Base-by-base conservation (phyloP, 2,329 filamentous ascomycete species). In the Parasarocladium wereldwijsianum region DNA sequence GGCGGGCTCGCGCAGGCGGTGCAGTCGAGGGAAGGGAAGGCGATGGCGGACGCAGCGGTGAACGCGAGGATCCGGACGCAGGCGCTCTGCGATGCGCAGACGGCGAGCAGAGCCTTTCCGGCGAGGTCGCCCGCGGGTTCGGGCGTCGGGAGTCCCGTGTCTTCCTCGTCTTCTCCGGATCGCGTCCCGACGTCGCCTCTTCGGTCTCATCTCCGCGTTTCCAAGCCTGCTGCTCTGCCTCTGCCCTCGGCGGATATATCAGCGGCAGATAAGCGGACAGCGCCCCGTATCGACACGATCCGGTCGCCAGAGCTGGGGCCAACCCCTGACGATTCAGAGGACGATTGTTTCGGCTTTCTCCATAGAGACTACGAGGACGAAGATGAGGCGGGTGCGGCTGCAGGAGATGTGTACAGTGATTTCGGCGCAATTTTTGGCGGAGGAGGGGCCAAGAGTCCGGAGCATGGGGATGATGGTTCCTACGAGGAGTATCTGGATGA, bases 401-500 rank as follows among this genome's bases (percentile, higher is more conserved):
- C n/a, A n/a, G n/a, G n/a, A n/a, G 57, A 64, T 20, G 61, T 70
- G 22, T 70, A 70, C 35, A 63, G 63, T 9, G 64, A 70, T 35
- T 70, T 70, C 35, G 55, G 62, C 5, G 54, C 63, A 16, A 50
- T 69, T 4, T 69, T 70, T 36, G 57, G 57, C 3, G 50, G 51
- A 2, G 44, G 40, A 1, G 39, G 29, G 18, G 16, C 33, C n/a
- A 34, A 40, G 3, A 32, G 38, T 13, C 20, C 31, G 4, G 38
- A 34, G 16, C 37, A 7, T 41, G 50, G 49, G 5, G 52, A 57
- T 3, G 56, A 57, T 12, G 50, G 62, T 32, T 60, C 57, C 16
- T 63, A 63, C 32, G 65, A 70, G 41, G 64, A 67, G 39, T 67
- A 64, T 40, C 51, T 70, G 39, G 65, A 70, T 38, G 64, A 68